These are phyloP conservation scores for Tolypocladium ophioglossoides DNA, from an alignment of 2,329 filamentous ascomycete species.

Conservation along the genomic window DNA sequence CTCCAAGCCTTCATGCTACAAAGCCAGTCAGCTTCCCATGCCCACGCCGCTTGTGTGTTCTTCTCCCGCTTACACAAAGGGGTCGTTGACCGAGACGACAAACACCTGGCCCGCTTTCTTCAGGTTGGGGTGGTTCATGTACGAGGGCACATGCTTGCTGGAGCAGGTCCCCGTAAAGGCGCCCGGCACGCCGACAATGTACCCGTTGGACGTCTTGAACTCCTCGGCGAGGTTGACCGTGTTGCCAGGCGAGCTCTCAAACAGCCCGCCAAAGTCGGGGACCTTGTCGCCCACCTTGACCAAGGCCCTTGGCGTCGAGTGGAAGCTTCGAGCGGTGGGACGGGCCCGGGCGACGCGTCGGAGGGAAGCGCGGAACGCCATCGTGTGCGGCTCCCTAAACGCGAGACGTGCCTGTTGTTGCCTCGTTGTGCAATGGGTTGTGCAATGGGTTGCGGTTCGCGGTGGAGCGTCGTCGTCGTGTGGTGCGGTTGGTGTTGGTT, in stretches of 20 bases:
- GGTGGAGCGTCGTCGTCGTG: neutral
- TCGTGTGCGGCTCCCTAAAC: conserved; percentile 5
- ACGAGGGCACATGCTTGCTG: conserved; percentile 68
- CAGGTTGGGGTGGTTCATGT: conserved; percentile 68
- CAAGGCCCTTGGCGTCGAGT: conserved; percentile 48
- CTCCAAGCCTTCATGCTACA: conserved; percentile 82
- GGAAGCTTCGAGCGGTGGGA: conserved; percentile 40
- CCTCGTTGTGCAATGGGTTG: neutral
- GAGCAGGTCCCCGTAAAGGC: conserved; percentile 57
- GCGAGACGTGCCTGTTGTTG: neutral
- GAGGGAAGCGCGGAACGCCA: conserved; percentile 26
- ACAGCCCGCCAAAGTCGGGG: conserved; percentile 66
- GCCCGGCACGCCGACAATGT: conserved; percentile 79
- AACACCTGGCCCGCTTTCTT: conserved; percentile 77
- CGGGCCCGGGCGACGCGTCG: conserved; percentile 21
- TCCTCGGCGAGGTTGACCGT: conserved; percentile 80
- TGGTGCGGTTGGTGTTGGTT: neutral
- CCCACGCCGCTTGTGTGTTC: neutral
- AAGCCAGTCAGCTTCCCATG: neutral
- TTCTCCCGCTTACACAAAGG: conserved; percentile 67
- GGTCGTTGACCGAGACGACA: conserved; percentile 86
- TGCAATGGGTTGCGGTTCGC: neutral
- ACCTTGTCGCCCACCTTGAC: conserved; percentile 74
- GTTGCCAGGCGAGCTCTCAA: conserved; percentile 80
- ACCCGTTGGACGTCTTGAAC: conserved; percentile 57